phyloP scores from a whole-genome alignment of 2,329 filamentous ascomycete genomes.

The Neonectria coccinea region DNA sequence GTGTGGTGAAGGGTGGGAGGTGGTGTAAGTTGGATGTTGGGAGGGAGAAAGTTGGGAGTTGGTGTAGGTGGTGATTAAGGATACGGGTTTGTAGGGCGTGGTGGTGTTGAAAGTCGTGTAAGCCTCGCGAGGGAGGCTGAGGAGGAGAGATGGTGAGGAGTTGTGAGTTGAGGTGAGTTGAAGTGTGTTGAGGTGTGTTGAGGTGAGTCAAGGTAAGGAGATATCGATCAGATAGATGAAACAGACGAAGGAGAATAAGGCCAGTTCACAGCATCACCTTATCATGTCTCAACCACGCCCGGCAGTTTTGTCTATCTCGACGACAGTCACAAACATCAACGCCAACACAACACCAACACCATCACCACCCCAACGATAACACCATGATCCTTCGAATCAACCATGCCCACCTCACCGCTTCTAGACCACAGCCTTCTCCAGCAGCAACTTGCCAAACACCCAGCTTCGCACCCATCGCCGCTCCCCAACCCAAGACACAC shows the following conservation, averaged over 20 bases:
- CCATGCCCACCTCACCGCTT: background rate
- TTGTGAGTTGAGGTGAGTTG: background rate
- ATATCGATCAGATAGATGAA: background rate
- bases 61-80: background rate
- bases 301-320: slow-evolving; percentile 2
- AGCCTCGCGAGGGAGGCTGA: background rate
- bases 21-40: background rate
- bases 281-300: background rate
- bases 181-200: slow-evolving; percentile 5
- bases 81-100: background rate
- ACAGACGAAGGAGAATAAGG: slow-evolving; percentile 4
- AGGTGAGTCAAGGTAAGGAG: background rate
- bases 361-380: background rate
- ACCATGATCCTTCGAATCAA: background rate
- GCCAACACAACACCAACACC: background rate
- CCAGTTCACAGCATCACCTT: slow-evolving; percentile 5
- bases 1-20: background rate
- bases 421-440: background rate
- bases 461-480: slow-evolving; percentile 1
- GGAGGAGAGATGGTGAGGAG: background rate
- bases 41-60: background rate
- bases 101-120: background rate
- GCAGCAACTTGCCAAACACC: background rate
- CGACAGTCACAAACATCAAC: background rate
- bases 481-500: background rate